Conservation (phyloP, 2,329 filamentous ascomycete species). For the Arthrobotrys musiformis region DNA sequence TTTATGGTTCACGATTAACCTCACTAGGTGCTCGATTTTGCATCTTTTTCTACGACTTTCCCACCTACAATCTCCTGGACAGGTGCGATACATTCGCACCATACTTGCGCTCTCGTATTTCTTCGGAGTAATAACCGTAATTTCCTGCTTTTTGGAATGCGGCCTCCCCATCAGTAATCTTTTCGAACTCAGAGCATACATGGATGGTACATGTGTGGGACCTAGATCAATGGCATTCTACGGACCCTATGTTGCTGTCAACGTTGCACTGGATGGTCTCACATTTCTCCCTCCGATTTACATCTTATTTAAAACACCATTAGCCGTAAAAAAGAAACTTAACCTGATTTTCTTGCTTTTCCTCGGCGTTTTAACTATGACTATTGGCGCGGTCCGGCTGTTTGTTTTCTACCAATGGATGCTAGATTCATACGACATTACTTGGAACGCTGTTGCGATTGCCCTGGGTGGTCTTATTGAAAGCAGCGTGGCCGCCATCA, state of each 20-base stretch:
- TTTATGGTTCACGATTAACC: no score
- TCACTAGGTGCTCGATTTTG: no score
- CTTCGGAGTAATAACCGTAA: no score
- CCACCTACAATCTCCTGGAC: no score
- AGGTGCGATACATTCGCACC: no score
- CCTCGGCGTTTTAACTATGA: constrained; percentile 33
- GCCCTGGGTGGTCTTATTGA: constrained; percentile 47
- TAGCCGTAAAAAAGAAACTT: constrained; percentile 40
- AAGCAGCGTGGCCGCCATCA: constrained; percentile 34
- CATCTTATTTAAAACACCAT: constrained; percentile 26
- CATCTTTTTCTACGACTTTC: no score
- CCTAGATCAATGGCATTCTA: constrained; percentile 22
- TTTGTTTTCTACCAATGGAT: constrained; percentile 42
- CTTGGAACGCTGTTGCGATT: constrained; percentile 40
- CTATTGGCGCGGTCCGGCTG: constrained; percentile 29
- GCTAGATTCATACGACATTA: constrained; percentile 48
- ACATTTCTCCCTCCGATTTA: constrained; percentile 46
- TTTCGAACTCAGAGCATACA: constrained; percentile 29
- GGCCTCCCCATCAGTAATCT: no score
- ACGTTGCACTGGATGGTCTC: constrained; percentile 39
- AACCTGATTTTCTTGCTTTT: constrained; percentile 39
- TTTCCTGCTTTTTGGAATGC: no score
- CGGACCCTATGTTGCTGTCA: constrained; percentile 39
- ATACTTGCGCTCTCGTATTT: no score
- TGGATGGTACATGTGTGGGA: constrained; percentile 44